Evolutionary conservation across 805 yeast species (phyloP).

Genomic region (Sporopachydermia quercuum): DNA sequence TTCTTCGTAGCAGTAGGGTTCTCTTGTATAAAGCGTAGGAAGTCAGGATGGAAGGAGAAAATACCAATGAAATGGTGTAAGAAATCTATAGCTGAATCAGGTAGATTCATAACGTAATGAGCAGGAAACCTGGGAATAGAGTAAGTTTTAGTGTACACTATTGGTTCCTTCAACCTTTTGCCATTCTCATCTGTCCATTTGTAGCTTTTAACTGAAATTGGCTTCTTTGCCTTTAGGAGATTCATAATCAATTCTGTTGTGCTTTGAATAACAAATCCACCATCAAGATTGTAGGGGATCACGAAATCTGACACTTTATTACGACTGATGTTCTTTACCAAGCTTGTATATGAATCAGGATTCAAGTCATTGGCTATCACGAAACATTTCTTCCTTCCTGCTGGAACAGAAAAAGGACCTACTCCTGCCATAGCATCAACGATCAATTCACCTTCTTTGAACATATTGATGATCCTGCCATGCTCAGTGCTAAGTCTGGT

Average conservation of each 20-base stretch:
- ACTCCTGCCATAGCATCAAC: constrained; percentile 98
- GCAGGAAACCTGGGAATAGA: constrained; percentile 33
- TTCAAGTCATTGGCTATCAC: constrained; percentile 90
- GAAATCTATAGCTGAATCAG: constrained; percentile 82
- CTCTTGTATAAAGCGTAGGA: background rate
- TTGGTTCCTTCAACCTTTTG: constrained; percentile 13
- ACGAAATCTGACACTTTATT: constrained; percentile 55
- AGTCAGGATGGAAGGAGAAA: background rate
- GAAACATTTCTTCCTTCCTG: constrained; percentile 67
- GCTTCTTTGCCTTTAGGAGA: constrained; percentile 25
- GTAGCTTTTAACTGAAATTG: constrained; percentile 16
- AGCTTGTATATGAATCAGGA: constrained; percentile 67
- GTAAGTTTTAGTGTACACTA: constrained; percentile 8
- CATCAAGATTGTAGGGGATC: constrained; percentile 58
- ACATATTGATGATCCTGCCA: constrained; percentile 51
- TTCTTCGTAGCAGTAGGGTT: constrained; percentile 5
- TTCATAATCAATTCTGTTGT: constrained; percentile 39
- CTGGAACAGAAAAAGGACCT: constrained; percentile 96
- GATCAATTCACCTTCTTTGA: constrained; percentile 55
- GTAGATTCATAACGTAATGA: constrained; percentile 90
- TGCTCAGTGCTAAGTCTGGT: constrained; percentile 91
- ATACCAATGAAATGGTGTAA: constrained; percentile 10
- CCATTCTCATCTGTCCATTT: constrained; percentile 12
- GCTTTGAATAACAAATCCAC: constrained; percentile 58
- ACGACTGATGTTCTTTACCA: constrained; percentile 43